Conservation (phyloP, 305 asterid genomes). For the Fraxinus platypoda region DNA sequence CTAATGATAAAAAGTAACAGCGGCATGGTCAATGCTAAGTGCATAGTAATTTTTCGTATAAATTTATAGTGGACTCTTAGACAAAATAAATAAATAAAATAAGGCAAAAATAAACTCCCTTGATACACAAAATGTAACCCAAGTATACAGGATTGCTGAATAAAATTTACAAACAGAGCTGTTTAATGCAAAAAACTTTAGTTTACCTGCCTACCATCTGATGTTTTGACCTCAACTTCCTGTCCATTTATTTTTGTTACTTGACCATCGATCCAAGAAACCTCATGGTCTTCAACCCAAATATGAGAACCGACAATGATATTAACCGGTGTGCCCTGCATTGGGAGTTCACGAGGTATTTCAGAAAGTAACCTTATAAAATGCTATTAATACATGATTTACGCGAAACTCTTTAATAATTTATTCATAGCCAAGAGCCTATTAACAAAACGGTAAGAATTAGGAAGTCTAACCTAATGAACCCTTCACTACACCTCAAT, state of each 20-base stretch:
- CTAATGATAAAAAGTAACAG: not conserved
- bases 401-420: not conserved
- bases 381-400: not conserved
- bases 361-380: conserved; percentile 7
- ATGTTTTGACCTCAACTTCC: conserved; percentile 59
- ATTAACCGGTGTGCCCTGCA: conserved; percentile 73
- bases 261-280: conserved; percentile 73
- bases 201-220: conserved; percentile 68
- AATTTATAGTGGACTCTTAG: not conserved
- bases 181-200: conserved; percentile 5
- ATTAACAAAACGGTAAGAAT: not conserved
- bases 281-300: conserved; percentile 77
- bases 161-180: conserved; percentile 10
- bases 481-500: not conserved
- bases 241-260: conserved; percentile 61
- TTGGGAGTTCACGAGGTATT: conserved; percentile 15
- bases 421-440: conserved; percentile 7
- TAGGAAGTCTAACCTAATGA: not conserved
- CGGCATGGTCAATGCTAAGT: not conserved
- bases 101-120: not conserved
- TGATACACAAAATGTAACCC: not conserved
- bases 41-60: not conserved
- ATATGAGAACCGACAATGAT: conserved; percentile 75
- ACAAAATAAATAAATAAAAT: not conserved
- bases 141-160: not conserved